Conservation (phyloP, 2,329 filamentous ascomycete genomes). For the Pyrenochaeta sp. region DNA sequence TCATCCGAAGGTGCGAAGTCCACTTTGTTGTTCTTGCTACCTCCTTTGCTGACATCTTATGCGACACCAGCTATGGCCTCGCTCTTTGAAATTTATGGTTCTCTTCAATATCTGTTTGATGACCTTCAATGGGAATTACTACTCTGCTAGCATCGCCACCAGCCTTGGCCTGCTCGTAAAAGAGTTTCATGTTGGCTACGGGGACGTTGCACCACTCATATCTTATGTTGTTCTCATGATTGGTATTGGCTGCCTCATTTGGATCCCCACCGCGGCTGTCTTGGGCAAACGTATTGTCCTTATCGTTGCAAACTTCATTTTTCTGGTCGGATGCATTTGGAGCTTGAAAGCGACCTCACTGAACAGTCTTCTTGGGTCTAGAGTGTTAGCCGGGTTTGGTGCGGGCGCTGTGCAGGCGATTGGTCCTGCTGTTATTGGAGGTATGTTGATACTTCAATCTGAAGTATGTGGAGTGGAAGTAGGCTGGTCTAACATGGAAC, state of each 20-base stretch:
- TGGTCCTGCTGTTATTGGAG: not conserved
- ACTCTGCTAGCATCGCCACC: too few relatives aligned
- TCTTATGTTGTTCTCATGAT: too few relatives aligned
- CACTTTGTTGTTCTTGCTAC: too few relatives aligned
- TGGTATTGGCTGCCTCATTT: too few relatives aligned
- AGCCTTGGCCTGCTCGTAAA: too few relatives aligned
- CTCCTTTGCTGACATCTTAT: not conserved
- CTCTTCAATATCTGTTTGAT: not conserved
- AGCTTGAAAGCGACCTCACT: not conserved
- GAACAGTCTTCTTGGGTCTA: not conserved
- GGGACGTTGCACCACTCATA: too few relatives aligned
- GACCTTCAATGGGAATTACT: too few relatives aligned
- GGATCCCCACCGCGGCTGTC: too few relatives aligned
- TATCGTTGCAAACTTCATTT: not conserved
- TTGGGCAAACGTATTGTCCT: not conserved
- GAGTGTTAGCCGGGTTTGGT: not conserved
- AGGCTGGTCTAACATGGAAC: too few relatives aligned
- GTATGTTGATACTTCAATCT: not conserved
- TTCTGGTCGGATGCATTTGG: not conserved
- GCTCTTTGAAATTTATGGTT: not conserved
- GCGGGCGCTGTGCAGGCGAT: conserved; percentile 2
- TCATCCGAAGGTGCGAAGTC: too few relatives aligned
- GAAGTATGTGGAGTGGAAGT: too few relatives aligned
- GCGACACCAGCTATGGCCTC: not conserved
- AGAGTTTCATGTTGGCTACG: too few relatives aligned